A percentile compares a stretch with the other conserved stretches of the same genome.
These are phyloP conservation scores for Yamadazyma conglobata DNA, from an alignment of 1,139 yeast species.

Conservation along the genomic window DNA sequence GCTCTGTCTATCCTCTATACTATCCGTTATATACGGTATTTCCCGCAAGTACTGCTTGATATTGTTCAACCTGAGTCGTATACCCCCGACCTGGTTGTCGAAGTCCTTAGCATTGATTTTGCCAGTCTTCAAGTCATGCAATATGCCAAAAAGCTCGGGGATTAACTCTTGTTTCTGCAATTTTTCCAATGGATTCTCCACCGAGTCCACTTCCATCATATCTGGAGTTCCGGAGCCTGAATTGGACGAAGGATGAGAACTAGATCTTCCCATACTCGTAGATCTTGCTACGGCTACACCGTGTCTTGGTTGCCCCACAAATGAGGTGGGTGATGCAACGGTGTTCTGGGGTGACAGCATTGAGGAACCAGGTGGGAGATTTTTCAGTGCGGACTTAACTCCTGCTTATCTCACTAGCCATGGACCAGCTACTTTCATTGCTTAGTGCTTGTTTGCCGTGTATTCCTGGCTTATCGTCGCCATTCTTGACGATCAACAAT, in stretches of 20 bases:
- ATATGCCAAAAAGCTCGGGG: conserved; percentile 36
- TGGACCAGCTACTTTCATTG: conserved; percentile 17
- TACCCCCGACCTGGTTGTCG: conserved; percentile 42
- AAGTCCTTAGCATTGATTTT: conserved; percentile 41
- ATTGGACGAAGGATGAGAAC: too few species aligned
- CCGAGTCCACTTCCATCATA: conserved; percentile 2
- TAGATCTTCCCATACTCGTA: too few species aligned
- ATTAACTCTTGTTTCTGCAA: conserved; percentile 32
- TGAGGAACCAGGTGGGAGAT: too few species aligned
- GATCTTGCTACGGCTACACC: too few species aligned
- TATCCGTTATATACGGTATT: conserved; percentile 40
- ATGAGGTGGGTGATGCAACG: too few species aligned
- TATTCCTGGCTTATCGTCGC: conserved; percentile 39
- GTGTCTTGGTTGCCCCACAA: too few species aligned
- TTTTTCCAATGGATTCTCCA: conserved; percentile 21
- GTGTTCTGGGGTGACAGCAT: too few species aligned
- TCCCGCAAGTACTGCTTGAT: conserved; percentile 31
- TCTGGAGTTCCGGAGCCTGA: conserved; percentile 1
- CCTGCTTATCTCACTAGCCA: conserved; percentile 3
- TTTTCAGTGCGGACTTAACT: too few species aligned
- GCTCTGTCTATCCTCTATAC: conserved; percentile 26
- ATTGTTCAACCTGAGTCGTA: conserved; percentile 34
- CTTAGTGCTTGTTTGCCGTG: conserved; percentile 40
- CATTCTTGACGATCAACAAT: conserved; percentile 50
- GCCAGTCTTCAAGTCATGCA: conserved; percentile 36